phyloP scores from a whole-genome alignment of 768 basidiomycete species.

The Pleurotus tuoliensis region DNA sequence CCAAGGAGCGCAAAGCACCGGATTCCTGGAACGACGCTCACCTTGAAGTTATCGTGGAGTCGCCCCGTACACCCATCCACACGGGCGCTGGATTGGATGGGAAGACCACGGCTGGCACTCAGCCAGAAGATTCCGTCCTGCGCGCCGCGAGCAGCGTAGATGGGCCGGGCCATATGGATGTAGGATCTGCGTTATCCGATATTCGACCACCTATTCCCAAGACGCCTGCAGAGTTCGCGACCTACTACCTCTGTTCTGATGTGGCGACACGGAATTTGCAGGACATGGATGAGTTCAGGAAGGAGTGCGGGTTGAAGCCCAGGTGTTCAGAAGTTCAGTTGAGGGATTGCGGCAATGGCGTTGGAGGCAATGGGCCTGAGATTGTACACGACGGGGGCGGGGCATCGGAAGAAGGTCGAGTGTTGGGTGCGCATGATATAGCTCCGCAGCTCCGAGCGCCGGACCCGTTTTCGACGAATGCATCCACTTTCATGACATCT shows the following conservation, averaged over 20 bases:
- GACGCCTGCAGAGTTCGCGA: conserved; percentile 43
- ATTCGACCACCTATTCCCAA: conserved; percentile 24
- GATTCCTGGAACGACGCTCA: background rate
- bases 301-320: conserved; percentile 38
- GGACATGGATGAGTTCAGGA: conserved; percentile 46
- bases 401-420: too few species aligned
- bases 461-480: too few species aligned
- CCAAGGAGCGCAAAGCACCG: too few species aligned
- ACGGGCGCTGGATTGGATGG: too few species aligned
- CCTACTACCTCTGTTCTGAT: conserved; percentile 27
- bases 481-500: too few species aligned
- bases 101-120: too few species aligned
- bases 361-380: too few species aligned
- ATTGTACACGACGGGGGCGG: too few species aligned
- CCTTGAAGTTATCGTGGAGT: background rate
- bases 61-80: background rate
- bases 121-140: too few species aligned
- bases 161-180: background rate
- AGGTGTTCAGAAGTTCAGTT: conserved; percentile 17
- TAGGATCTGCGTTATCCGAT: background rate
- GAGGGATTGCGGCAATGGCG: too few species aligned
- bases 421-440: too few species aligned
- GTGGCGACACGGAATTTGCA: conserved; percentile 30
- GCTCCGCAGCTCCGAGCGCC: too few species aligned
- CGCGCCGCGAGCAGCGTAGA: background rate